Evolutionary conservation across 2,329 filamentous ascomycete genomes (phyloP).

Genomic region (Cladosporium sp.): DNA sequence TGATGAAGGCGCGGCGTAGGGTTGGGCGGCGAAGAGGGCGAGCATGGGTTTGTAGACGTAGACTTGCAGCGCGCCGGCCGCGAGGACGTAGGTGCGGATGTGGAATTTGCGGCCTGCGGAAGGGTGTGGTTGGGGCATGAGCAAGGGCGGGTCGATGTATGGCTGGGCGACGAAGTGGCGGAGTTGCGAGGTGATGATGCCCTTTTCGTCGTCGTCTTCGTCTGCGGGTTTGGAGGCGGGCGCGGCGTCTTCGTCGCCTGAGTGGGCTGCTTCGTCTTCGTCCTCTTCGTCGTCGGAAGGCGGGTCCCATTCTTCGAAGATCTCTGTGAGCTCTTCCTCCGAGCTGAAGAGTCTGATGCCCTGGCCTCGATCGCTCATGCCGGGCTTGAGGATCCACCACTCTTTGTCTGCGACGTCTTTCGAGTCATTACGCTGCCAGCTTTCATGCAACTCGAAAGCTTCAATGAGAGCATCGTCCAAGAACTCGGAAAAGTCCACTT

Average conservation of each 20-base stretch:
- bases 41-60: conserved; percentile 90
- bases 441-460: conserved; percentile 72
- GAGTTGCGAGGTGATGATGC: conserved; percentile 79
- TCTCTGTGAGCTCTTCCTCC: conserved; percentile 72
- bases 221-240: conserved; percentile 19
- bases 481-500: conserved; percentile 95
- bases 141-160: conserved; percentile 83
- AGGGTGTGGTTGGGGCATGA: conserved; percentile 49
- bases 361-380: conserved; percentile 94
- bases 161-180: conserved; percentile 94
- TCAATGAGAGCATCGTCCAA: conserved; percentile 88
- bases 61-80: conserved; percentile 68
- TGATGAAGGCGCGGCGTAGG: conserved; percentile 60
- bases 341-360: conserved; percentile 85
- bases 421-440: conserved; percentile 61
- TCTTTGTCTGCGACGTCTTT: conserved; percentile 41
- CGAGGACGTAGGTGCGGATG: conserved; percentile 84
- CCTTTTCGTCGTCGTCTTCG: conserved; percentile 40
- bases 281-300: conserved; percentile 62
- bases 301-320: conserved; percentile 89
- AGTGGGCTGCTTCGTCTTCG: conserved; percentile 36
- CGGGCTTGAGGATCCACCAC: conserved; percentile 98
- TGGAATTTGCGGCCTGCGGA: conserved; percentile 75
- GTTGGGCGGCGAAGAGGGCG: conserved; percentile 75
- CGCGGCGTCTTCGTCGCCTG: conserved; percentile 20